Evolutionary conservation across 441 rosid species (phyloP).

Genomic region (Dalechampia spathulata): DNA sequence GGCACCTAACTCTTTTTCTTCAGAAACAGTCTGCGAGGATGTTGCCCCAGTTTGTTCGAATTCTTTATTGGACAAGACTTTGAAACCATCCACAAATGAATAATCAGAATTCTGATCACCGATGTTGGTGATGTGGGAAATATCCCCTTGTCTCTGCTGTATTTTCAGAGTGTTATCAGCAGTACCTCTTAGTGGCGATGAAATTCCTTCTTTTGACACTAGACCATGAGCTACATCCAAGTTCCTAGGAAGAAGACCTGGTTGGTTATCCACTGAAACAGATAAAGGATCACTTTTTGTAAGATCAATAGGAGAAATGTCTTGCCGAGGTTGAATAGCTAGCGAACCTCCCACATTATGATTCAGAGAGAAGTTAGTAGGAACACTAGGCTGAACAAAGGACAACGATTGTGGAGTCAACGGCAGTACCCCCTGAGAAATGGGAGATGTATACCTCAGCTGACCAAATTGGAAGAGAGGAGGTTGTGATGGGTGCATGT

Average conservation of each 20-base stretch:
- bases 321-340: conserved; percentile 43
- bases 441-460: conserved; percentile 66
- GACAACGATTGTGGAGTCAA: conserved; percentile 55
- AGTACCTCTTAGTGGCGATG: conserved; percentile 29
- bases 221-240: conserved; percentile 42
- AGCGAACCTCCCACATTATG: conserved; percentile 41
- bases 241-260: conserved; percentile 37
- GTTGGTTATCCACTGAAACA: conserved; percentile 35
- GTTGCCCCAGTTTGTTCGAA: conserved; percentile 24
- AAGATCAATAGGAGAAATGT: conserved; percentile 24
- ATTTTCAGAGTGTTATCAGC: conserved; percentile 23
- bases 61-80: no score
- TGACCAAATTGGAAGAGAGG: conserved; percentile 93
- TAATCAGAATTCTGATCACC: conserved; percentile 23
- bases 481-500: conserved; percentile 62
- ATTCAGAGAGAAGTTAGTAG: conserved; percentile 35
- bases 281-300: conserved; percentile 31
- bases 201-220: conserved; percentile 29
- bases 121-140: conserved; percentile 22
- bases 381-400: conserved; percentile 43
- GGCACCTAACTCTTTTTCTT: conserved; percentile 29
- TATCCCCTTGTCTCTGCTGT: conserved; percentile 37
- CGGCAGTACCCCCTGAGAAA: conserved; percentile 74
- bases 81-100: conserved; percentile 28
- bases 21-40: conserved; percentile 21